Conservation (phyloP, 2,329 filamentous ascomycete genomes). For the Calonectria hawksworthii region DNA sequence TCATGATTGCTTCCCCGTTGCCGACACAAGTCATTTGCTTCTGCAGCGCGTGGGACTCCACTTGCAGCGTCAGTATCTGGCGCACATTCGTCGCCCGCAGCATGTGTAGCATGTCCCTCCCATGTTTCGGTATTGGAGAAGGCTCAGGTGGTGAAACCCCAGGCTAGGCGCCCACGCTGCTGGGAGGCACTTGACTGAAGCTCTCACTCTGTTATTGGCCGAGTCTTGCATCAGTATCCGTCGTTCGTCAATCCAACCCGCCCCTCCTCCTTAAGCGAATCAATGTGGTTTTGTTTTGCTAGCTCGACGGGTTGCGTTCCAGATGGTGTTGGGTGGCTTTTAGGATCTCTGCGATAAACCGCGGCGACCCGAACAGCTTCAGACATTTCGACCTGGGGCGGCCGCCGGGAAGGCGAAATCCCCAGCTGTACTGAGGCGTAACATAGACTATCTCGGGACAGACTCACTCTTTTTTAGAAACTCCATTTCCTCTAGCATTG, state of each 20-base stretch:
- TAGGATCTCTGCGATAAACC: slow-evolving; percentile 15
- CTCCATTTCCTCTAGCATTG: not conserved
- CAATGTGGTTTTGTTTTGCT: slow-evolving; percentile 26
- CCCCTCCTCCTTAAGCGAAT: slow-evolving; percentile 23
- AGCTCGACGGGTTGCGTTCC: slow-evolving; percentile 27
- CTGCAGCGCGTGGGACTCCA: slow-evolving; percentile 7
- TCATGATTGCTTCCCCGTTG: not conserved
- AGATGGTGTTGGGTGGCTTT: slow-evolving; percentile 30
- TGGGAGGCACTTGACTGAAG: slow-evolving; percentile 32
- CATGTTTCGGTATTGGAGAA: slow-evolving; percentile 30
- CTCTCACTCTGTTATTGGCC: slow-evolving; percentile 18
- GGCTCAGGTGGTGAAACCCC: slow-evolving; percentile 35
- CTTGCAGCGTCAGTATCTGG: not conserved
- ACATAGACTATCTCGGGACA: slow-evolving; percentile 19
- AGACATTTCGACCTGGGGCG: slow-evolving; percentile 21
- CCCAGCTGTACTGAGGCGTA: slow-evolving; percentile 18
- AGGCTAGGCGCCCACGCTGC: slow-evolving; percentile 26
- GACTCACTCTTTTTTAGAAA: not conserved
- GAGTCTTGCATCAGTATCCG: slow-evolving; percentile 17
- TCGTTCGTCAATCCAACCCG: slow-evolving; percentile 25
- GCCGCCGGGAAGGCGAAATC: slow-evolving; percentile 22
- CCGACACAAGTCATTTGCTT: not conserved
- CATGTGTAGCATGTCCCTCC: slow-evolving; percentile 27
- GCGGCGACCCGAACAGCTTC: slow-evolving; percentile 25
- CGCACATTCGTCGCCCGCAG: slow-evolving; percentile 17